Base-by-base conservation (phyloP, 1,284 basidiomycete genomes). In the Tremellales sp. region DNA sequence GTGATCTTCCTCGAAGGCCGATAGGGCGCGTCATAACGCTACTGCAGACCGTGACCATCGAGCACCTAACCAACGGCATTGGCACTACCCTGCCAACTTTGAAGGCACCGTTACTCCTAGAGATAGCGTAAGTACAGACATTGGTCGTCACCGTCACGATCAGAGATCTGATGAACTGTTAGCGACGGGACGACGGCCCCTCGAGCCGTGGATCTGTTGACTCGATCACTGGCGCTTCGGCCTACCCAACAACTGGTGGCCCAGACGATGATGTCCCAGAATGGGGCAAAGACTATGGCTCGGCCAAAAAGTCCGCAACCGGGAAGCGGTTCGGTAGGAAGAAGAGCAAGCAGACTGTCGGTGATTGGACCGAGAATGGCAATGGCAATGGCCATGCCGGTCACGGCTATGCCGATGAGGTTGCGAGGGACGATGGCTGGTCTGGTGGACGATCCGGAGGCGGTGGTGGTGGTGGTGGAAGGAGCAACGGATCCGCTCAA, bases 31-130 rank as follows among this genome's bases (percentile, higher is more conserved):
- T 17, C n/a, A 29, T 10, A 31, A 17, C 19, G 27, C 42, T 50
- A 29, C 29, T 46, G n/a, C 4, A n/a, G 39, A 37, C 13, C 2
- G 4, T 7, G 31, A 26, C 19, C 19, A 70, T 46, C 58, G 57
- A 46, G 73, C 75, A 5, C 68, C 72, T 7, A 76, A 76, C 50
- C 70, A 75, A 57, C 52, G 57, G 31, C 62, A 70, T 40, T 74
- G 73, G 70, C 71, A 74, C 51, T 76, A 75, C 57, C 75, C 75
- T 17, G 68, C 69, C 57, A 76, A 76, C 65, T 75, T 75, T 53
- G 73, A 74, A 50, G 75, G 73, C 26, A 55, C 69, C 3, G 64
- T 36, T 15, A 17, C 33, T n/a, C 33, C 33, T 4, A 36, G 13
- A 15, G n/a, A n/a, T n/a, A 36, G 15, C 5, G 33, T 36, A 36